Percentiles rank a stretch among this genome's conserved stretches.
Conservation (phyloP, 129 eudicot genomes). For the Solidago caesia region DNA sequence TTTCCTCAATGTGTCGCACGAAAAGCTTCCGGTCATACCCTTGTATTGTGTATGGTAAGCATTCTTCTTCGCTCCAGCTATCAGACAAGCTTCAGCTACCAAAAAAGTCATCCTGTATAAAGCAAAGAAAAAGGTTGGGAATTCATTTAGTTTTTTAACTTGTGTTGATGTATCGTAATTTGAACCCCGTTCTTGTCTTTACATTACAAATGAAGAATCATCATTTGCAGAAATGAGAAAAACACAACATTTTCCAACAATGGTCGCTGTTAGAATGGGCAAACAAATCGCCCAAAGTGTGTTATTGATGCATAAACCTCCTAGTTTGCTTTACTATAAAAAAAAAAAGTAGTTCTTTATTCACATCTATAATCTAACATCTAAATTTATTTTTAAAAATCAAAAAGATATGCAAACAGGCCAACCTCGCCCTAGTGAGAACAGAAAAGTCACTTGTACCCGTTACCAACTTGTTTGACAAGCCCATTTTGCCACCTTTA, state of each 20-base stretch:
- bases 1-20: slow-evolving; percentile 84
- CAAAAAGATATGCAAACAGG: too few species aligned
- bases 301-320: too few species aligned
- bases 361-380: too few species aligned
- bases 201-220: too few species aligned
- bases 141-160: not conserved
- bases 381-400: too few species aligned
- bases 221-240: not conserved
- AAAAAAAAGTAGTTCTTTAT: too few species aligned
- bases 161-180: not conserved
- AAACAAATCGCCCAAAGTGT: too few species aligned
- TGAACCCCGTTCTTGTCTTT: not conserved
- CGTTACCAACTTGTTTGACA: not conserved
- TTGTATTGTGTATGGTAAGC: slow-evolving; percentile 90
- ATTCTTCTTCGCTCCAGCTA: slow-evolving; percentile 90
- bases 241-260: not conserved
- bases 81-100: slow-evolving; percentile 84
- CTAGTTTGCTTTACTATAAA: too few species aligned
- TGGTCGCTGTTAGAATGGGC: too few species aligned
- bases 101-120: slow-evolving; percentile 72
- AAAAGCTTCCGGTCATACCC: slow-evolving; percentile 69
- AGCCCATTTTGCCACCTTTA: not conserved
- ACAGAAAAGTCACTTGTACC: not conserved
- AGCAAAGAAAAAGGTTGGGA: not conserved
- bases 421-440: not conserved